Evolutionary conservation across 495 filamentous ascomycete genomes (phyloP), one percentile per base, ranked within the genome.

Genomic region (Penicillium angulare): DNA sequence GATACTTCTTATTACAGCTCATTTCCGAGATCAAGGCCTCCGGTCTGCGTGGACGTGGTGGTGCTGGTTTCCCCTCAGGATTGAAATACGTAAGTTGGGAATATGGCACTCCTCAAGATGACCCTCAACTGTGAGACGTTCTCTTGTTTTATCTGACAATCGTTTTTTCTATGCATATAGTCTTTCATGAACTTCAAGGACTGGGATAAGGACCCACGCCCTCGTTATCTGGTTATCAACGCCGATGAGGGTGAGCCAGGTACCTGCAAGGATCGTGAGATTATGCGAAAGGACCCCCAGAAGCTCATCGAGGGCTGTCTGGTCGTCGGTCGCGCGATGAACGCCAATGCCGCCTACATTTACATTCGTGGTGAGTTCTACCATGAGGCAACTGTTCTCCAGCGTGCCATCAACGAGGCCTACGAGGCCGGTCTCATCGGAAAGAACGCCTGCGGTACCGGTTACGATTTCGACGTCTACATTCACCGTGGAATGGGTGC

Each of bases 161-260:
- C 27, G 27, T 27, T 60, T 67, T 68, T 56, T 65, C 39, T 42
- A 49, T n/a, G n/a, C n/a, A n/a, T 49, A 39, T 60, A 97, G 92
- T 96, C 90, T 42, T 98, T 98, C 79, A 98, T 98, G 93, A 98
- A 97, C 77, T 89, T 90, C 82, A 96, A 97, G 74, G 95, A 89
- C 69, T 98, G 93, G 95, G 91, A 97, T 60, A 96, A 97, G 78
- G 95, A 96, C 66, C 90, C 79, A 47, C 92, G 95, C 69, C 95
- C 95, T 50, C 85, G 93, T 49, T 98, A 98, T 63, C 79, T 98
- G 34, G 91, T 98, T 43, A 88, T 98, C 76, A 98, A 98, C 62
- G 93, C 93, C 56, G 93, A 98, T 67, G 93, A 98, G 79, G 93
- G 93, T 66, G 93, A 98, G 72, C 93, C 93, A 7, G 93, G 93